phyloP scores from a whole-genome alignment of 495 filamentous ascomycete species.

The Aspergillus asperescens region DNA sequence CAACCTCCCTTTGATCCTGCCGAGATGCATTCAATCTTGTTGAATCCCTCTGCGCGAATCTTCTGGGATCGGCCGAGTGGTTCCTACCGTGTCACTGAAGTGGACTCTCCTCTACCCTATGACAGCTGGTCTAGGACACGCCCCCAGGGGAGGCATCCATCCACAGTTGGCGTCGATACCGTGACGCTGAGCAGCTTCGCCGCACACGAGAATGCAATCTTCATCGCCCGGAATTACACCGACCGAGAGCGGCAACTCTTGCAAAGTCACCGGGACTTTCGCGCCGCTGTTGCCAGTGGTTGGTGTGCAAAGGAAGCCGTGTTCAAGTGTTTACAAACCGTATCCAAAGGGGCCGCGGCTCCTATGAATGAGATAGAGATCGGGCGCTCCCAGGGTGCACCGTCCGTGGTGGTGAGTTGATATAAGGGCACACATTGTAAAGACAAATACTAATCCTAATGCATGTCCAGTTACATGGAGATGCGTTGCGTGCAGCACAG shows the following conservation, averaged over 20 bases:
- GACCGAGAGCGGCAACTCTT: constrained; percentile 74
- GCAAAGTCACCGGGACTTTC: constrained; percentile 63
- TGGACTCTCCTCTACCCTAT: neutral
- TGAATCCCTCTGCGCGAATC: neutral
- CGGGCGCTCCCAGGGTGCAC: constrained; percentile 41
- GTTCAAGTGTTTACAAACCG: constrained; percentile 77
- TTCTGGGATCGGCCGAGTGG: neutral
- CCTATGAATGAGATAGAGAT: constrained; percentile 92
- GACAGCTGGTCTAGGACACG: neutral
- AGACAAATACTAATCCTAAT: too few relatives aligned
- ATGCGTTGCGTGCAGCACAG: neutral
- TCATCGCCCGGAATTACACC: constrained; percentile 91
- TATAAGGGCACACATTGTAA: too few relatives aligned
- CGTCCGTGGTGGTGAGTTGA: neutral
- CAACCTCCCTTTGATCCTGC: neutral
- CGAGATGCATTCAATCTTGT: neutral
- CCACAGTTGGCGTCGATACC: constrained; percentile 1
- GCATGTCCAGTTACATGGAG: neutral
- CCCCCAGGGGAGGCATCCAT: too few relatives aligned
- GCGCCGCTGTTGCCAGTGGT: constrained; percentile 79
- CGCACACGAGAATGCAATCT: constrained; percentile 68
- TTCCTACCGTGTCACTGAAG: neutral
- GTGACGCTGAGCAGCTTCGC: constrained; percentile 54
- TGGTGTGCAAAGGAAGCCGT: constrained; percentile 97
- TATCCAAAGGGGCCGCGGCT: constrained; percentile 70